Base-by-base conservation (phyloP, 108 stramenopile species). In the Cyclostephanos tholiformis region DNA sequence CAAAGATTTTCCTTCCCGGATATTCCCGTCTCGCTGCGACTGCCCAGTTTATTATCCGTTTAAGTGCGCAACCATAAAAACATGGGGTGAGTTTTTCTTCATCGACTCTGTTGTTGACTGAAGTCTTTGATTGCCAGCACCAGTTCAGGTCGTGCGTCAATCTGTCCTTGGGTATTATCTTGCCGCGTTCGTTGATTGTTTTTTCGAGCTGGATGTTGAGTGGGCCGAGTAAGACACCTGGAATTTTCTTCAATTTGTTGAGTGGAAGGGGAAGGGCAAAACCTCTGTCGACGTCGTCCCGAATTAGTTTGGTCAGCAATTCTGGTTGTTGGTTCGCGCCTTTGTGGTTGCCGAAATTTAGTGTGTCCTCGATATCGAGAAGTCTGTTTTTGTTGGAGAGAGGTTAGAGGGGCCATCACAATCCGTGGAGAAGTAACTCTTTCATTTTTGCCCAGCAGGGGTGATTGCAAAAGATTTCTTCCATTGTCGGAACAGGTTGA, bases 331-430 rank as follows among this genome's bases (percentile, higher is more conserved):
- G 0, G 0, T 25, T 30, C 29, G 73, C 73, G 48, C 73, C 73
- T 26, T 67, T 75, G 48, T 75, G 74, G 32, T 67, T 75, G 19
- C 74, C 66, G 25, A 67, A 75, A 22, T 32, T 49, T 0, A 67
- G 12, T 0, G 74, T 60, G 9, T 67, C 66, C 0, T 67, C 13
- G 10, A 75, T 16, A 23, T 75, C 66, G 13, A 26, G 35, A 1
- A 44, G 1, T 60, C 74, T 46, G 19, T 58, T 4, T 27, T 59
- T 46, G n/a, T 75, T 16, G 53, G 16, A 17, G 19, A 75, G 2
- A 7, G 36, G 39, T 1, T 58, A 32, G 8, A 75, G 53, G 13
- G 41, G 43, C 67, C 66, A 68, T 30, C 2, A 11, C 9, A 59
- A 69, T n/a, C 74, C 74, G 32, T 22, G 1, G 0, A 29, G 6